These are phyloP conservation scores for Medicago lupulina DNA, from an alignment of 306 rosid species.

Conservation along the genomic window DNA sequence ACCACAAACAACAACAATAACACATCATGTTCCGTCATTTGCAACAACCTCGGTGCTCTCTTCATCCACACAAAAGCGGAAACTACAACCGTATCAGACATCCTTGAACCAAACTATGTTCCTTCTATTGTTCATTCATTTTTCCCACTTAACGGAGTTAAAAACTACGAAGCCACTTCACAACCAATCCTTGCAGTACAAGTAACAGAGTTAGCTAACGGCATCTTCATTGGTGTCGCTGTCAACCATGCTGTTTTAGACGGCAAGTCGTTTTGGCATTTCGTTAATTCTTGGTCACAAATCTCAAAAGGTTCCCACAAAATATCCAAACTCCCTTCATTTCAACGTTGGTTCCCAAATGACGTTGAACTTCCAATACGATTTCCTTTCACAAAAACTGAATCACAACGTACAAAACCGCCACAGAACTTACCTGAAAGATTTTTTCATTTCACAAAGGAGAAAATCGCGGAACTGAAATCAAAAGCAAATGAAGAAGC, in stretches of 20 bases:
- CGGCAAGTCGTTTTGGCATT: constrained; percentile 48
- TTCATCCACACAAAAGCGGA: neutral
- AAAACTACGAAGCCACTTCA: neutral
- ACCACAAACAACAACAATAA: neutral
- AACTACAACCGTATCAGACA: neutral
- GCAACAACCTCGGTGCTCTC: neutral
- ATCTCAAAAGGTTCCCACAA: constrained; percentile 13
- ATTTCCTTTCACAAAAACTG: too few relatives aligned
- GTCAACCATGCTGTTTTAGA: constrained; percentile 38
- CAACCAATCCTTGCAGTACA: neutral
- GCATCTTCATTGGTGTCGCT: neutral
- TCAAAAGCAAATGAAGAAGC: constrained; percentile 47
- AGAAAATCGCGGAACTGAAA: constrained; percentile 45
- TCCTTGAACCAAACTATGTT: neutral
- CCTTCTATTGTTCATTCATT: neutral
- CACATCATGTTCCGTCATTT: neutral
- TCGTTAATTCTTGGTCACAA: constrained; percentile 9
- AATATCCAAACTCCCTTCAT: too few relatives aligned
- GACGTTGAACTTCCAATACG: too few relatives aligned
- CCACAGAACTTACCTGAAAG: neutral
- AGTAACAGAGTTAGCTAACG: neutral
- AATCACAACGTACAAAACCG: neutral
- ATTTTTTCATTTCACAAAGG: constrained; percentile 32
- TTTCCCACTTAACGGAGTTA: neutral
- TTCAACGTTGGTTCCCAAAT: too few relatives aligned